Percentiles rank a stretch among this genome's conserved stretches.
Evolutionary conservation across 106 monocot species (phyloP).

Genomic region (Xerophyta viscosa): DNA sequence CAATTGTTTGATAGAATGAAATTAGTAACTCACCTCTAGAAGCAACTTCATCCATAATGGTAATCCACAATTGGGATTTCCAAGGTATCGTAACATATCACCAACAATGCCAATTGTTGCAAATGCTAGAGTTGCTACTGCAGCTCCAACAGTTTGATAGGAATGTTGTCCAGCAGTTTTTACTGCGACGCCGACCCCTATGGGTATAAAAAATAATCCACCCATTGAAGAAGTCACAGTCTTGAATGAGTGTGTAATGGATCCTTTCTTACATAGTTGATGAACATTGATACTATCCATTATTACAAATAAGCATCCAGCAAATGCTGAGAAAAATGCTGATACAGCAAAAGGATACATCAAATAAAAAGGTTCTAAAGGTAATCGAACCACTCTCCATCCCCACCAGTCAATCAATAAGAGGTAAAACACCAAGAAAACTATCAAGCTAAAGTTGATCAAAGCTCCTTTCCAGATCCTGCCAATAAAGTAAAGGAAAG

Average conservation of each 20-base stretch:
- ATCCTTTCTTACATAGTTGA: slow-evolving; percentile 36
- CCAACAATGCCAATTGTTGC: slow-evolving; percentile 63
- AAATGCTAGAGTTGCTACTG: slow-evolving; percentile 50
- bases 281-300: slow-evolving; percentile 57
- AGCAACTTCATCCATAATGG: slow-evolving; percentile 47
- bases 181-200: slow-evolving; percentile 56
- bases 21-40: slow-evolving; percentile 34
- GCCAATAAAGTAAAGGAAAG: slow-evolving; percentile 18
- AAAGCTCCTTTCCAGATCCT: slow-evolving; percentile 59
- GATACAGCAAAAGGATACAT: slow-evolving; percentile 67
- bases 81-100: slow-evolving; percentile 40
- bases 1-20: too few species aligned
- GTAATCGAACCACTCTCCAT: slow-evolving; percentile 83
- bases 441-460: slow-evolving; percentile 44
- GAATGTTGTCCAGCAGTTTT: slow-evolving; percentile 34
- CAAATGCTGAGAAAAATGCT: slow-evolving; percentile 44
- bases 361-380: slow-evolving; percentile 69
- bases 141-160: slow-evolving; percentile 38
- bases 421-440: slow-evolving; percentile 48
- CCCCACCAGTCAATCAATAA: slow-evolving; percentile 77
- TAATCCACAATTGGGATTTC: slow-evolving; percentile 29
- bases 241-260: slow-evolving; percentile 28
- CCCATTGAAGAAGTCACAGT: slow-evolving; percentile 65
- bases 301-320: slow-evolving; percentile 64
- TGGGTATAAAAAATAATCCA: slow-evolving; percentile 80